These are phyloP conservation scores for Puccinia coronata DNA, from an alignment of 1,284 basidiomycete genomes.

Conservation along the genomic window DNA sequence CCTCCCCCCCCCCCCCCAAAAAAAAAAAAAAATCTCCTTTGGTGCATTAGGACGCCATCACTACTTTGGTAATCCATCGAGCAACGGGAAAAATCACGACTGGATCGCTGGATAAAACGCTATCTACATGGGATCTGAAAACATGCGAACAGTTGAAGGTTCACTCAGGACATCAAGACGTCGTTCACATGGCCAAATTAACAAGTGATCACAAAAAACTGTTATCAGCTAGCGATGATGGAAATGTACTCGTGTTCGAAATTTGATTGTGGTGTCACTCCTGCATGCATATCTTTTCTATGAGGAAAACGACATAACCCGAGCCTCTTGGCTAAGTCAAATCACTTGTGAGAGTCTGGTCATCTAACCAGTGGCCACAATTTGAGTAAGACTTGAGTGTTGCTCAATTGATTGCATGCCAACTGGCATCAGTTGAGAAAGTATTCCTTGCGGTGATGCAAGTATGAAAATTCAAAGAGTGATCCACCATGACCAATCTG, in stretches of 20 bases:
- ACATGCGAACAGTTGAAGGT: constrained; percentile 75
- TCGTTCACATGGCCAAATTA: constrained; percentile 76
- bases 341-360: no score
- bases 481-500: no score
- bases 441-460: no score
- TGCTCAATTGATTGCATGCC: no score
- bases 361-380: no score
- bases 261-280: background rate
- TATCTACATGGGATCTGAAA: constrained; percentile 90
- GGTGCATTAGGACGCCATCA: constrained; percentile 71
- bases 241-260: constrained; percentile 57
- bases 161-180: constrained; percentile 80
- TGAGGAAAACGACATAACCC: no score
- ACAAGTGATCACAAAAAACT: constrained; percentile 58
- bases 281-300: background rate
- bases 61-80: constrained; percentile 72
- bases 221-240: constrained; percentile 59
- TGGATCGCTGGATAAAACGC: constrained; percentile 77
- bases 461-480: no score
- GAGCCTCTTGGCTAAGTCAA: no score
- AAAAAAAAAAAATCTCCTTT: constrained; percentile 45
- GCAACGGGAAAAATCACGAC: constrained; percentile 74
- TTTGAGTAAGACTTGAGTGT: no score
- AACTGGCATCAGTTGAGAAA: no score
- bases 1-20: no score